Base-by-base conservation (phyloP, 1,139 yeast species). In the Pichia kudriavzevii region DNA sequence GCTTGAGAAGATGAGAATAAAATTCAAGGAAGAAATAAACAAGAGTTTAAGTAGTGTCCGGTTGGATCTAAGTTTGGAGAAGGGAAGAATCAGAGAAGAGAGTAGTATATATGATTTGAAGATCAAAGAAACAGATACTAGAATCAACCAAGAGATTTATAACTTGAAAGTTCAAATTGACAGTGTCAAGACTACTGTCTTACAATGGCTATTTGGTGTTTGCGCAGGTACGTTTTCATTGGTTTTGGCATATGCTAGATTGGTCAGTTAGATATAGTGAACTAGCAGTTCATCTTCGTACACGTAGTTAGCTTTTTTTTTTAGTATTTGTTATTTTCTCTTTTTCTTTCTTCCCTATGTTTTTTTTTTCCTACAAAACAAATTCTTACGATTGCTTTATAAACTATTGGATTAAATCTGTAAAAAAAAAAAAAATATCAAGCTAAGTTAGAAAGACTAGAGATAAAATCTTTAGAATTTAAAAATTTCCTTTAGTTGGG, bases 171-270 rank as follows among this genome's bases (percentile, higher is more conserved):
- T 88, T 69, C 95, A 88, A 59, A 87, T 91, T 45, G 95, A 88
- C 52, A 77, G 84, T 28, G 95, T 91, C 24, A 88, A 91, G 61
- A 84, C 95, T 2, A 96, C 91, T 57, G 96, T 91, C 33, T 76
- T 85, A 77, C 98, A 91, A 60, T 91, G 97, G 97, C 70, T 91
- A 47, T 85, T 91, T 51, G 97, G 97, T 67, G 96, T 91, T 17
- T 83, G 95, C 52, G 87, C 97, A 1, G 98, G 97, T 81, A 83
- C 96, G 2, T 84, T 88, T 63, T 96, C 97, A 12, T 68, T 91
- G 43, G 80, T 91, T 32, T 64, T 91, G 49, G 96, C 97, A 2
- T 91, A 91, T 56, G 82, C 87, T 35, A 71, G 98, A 49, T 67
- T 88, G 49, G 68, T 88, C 42, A 79, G 91, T 26, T 83, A 58